A percentile compares a stretch with the other conserved stretches of the same genome.
Evolutionary conservation across 495 filamentous ascomycete genomes (phyloP).

Genomic region (Daldinia bambusicola): DNA sequence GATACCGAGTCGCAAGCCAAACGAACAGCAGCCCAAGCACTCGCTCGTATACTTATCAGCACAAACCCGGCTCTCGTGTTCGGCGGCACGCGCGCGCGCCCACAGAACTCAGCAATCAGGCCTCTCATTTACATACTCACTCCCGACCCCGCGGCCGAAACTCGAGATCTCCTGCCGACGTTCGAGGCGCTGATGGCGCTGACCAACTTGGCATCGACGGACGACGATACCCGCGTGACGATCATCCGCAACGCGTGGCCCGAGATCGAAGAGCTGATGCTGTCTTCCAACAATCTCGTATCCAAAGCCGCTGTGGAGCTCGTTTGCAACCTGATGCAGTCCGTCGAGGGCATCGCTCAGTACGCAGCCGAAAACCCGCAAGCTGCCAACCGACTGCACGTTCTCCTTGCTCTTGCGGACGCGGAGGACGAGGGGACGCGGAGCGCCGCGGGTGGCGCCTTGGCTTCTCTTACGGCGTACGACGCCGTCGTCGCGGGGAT

Average conservation of each 20-base stretch:
- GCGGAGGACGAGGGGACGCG: constrained; percentile 82
- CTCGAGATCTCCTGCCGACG: constrained; percentile 82
- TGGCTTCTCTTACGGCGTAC: constrained; percentile 84
- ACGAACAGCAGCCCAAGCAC: constrained; percentile 78
- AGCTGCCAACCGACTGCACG: constrained; percentile 77
- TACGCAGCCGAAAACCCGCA: constrained; percentile 76
- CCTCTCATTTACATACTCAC: constrained; percentile 78
- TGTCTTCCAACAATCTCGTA: constrained; percentile 78
- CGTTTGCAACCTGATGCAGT: constrained; percentile 89
- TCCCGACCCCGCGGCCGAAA: constrained; percentile 66
- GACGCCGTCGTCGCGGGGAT: constrained; percentile 76
- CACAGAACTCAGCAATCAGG: constrained; percentile 78
- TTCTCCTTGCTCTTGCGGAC: constrained; percentile 87
- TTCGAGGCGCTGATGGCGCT: constrained; percentile 93
- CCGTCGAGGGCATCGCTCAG: constrained; percentile 74
- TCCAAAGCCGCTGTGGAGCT: constrained; percentile 88
- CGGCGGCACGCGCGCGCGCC: constrained; percentile 74
- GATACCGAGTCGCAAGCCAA: constrained; percentile 62
- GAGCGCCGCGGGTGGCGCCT: constrained; percentile 84
- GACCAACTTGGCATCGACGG: constrained; percentile 88
- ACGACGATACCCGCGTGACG: constrained; percentile 71
- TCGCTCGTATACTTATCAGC: constrained; percentile 92
- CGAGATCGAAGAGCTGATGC: constrained; percentile 81
- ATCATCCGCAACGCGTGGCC: constrained; percentile 79
- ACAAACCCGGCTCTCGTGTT: constrained; percentile 89